Conservation (phyloP, 176 grass and related monocot species). For the Eragrostis curvula region DNA sequence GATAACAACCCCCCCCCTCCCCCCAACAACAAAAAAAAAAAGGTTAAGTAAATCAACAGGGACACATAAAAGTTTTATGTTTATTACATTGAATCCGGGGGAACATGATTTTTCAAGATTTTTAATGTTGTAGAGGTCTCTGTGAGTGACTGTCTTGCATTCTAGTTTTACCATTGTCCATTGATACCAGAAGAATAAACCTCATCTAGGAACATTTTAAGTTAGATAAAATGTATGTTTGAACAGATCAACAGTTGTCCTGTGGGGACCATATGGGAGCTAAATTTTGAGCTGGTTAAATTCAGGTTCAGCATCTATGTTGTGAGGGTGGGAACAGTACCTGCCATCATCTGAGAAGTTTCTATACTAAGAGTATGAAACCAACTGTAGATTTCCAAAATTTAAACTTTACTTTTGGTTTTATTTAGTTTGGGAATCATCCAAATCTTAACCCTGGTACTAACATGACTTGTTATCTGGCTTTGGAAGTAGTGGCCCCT, state of each 20-base stretch:
- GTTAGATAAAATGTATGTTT: not conserved
- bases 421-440: constrained; percentile 8
- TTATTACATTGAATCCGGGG: not conserved
- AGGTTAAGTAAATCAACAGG: not conserved
- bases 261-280: too few relatives aligned
- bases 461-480: not conserved
- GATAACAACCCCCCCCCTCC: too few relatives aligned
- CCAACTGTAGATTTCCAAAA: not conserved
- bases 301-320: not conserved
- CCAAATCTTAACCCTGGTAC: not conserved
- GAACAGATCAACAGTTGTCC: not conserved
- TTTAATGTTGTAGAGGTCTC: not conserved
- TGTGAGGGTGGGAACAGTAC: not conserved
- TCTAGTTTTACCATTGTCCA: not conserved
- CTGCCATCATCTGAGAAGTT: not conserved
- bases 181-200: not conserved
- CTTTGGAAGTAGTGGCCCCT: not conserved
- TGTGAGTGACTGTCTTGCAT: not conserved
- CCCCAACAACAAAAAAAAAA: too few relatives aligned
- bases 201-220: not conserved
- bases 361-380: not conserved
- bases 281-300: not conserved
- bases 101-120: not conserved
- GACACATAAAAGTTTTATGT: not conserved
- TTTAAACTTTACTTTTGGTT: not conserved